These are phyloP conservation scores for Podaxis mareebaensis DNA, from an alignment of 768 basidiomycete species.

Conservation along the genomic window DNA sequence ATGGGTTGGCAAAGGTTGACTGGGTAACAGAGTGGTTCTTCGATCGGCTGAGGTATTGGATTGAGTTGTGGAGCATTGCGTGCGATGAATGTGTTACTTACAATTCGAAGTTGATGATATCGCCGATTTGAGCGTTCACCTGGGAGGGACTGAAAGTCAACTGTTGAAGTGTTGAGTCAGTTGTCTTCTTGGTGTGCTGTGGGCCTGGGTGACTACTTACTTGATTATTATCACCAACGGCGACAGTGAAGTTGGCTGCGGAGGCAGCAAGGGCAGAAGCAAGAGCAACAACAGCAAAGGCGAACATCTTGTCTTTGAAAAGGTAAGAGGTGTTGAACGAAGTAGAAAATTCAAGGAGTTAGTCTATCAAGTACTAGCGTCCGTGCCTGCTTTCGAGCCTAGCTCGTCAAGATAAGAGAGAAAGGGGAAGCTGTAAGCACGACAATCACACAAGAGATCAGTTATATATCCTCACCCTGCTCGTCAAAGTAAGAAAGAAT, in stretches of 20 bases:
- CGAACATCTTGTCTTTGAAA: conserved; percentile 9
- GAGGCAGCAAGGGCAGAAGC: conserved; percentile 38
- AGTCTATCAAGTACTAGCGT: conserved; percentile 9
- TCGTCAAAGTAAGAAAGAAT: conserved; percentile 16
- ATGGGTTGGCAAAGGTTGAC: conserved; percentile 59
- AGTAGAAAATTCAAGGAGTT: not conserved
- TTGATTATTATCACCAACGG: conserved; percentile 41
- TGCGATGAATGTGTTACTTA: conserved; percentile 25
- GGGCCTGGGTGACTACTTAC: conserved; percentile 23
- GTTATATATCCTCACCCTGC: conserved; percentile 21
- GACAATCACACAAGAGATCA: not conserved
- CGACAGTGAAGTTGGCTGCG: conserved; percentile 37
- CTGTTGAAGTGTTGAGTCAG: conserved; percentile 22
- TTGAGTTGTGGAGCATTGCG: not conserved
- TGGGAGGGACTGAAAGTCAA: conserved; percentile 38
- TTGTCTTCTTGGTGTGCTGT: not conserved
- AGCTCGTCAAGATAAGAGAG: conserved; percentile 3
- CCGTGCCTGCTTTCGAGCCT: conserved; percentile 33
- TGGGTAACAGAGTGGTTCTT: conserved; percentile 60
- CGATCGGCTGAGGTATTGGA: conserved; percentile 27
- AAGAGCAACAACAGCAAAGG: conserved; percentile 38
- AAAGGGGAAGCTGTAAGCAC: not conserved
- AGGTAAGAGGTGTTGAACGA: not conserved
- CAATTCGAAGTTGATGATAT: conserved; percentile 57
- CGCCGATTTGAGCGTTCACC: conserved; percentile 44